Conservation (phyloP, 1,284 basidiomycete species). For the Tilletia walkeri region DNA sequence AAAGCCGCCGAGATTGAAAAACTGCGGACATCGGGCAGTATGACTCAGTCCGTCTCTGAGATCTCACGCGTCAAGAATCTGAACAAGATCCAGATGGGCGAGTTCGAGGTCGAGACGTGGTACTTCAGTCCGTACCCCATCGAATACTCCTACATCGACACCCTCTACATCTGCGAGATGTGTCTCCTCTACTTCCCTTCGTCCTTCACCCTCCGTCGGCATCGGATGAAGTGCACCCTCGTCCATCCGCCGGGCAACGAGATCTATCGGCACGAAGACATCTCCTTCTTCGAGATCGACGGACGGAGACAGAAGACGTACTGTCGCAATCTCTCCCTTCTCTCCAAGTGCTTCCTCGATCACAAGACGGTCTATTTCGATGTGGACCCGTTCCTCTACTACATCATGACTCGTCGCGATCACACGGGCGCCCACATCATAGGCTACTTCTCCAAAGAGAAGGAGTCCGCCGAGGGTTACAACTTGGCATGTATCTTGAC, state of each 20-base stretch:
- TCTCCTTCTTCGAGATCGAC: constrained; percentile 98
- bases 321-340: constrained; percentile 93
- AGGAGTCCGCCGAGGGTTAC: constrained; percentile 95
- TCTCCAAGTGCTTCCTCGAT: constrained; percentile 97
- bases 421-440: constrained; percentile 88
- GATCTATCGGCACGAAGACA: constrained; percentile 93
- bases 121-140: constrained; percentile 99
- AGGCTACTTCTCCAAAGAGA: constrained; percentile 99
- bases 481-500: constrained; percentile 99
- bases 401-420: constrained; percentile 90
- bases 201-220: constrained; percentile 59
- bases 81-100: constrained; percentile 92
- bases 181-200: constrained; percentile 61
- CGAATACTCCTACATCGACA: constrained; percentile 91
- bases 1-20: constrained; percentile 99
- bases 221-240: constrained; percentile 86
- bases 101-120: constrained; percentile 96
- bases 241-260: constrained; percentile 98
- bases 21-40: constrained; percentile 91
- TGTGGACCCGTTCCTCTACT: constrained; percentile 99
- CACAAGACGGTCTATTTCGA: constrained; percentile 99
- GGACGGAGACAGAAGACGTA: constrained; percentile 92
- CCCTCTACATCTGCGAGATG: constrained; percentile 98
- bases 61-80: constrained; percentile 97
- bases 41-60: constrained; percentile 98